These are phyloP conservation scores for Blastocystis sp. DNA, from an alignment of 352 stramenopile genomes.

Conservation along the genomic window DNA sequence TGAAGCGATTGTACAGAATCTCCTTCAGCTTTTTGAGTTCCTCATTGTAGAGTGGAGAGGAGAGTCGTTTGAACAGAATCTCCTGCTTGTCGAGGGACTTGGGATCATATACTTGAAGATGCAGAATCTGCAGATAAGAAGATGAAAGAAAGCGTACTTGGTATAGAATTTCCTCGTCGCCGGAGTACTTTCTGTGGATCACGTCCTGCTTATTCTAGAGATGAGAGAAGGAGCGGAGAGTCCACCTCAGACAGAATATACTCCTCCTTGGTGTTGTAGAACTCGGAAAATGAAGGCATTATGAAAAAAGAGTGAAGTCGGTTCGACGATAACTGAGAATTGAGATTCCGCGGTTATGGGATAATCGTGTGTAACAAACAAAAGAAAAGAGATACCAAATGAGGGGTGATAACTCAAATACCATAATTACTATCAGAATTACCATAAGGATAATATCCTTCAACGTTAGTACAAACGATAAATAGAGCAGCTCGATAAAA, in stretches of 20 bases:
- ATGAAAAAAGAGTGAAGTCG: too few species aligned
- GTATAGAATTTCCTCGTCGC: not conserved
- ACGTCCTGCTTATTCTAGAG: conserved; percentile 1
- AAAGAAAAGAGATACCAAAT: too few species aligned
- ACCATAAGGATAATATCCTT: too few species aligned
- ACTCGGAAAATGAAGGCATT: not conserved
- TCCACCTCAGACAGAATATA: conserved; percentile 16
- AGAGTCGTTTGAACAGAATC: not conserved
- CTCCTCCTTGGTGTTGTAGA: conserved; percentile 19
- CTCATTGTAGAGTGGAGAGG: too few species aligned
- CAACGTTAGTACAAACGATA: too few species aligned
- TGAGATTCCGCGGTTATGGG: too few species aligned
- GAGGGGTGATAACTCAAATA: too few species aligned
- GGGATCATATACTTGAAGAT: conserved; percentile 5
- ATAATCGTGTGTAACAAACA: too few species aligned
- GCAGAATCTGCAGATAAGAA: conserved; percentile 2
- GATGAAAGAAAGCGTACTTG: not conserved
- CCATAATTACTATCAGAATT: too few species aligned
- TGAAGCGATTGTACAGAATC: not conserved
- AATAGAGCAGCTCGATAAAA: too few species aligned
- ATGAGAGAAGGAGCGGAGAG: not conserved
- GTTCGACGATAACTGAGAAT: too few species aligned
- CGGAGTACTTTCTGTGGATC: not conserved
- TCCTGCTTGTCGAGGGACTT: not conserved
- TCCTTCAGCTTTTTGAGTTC: not conserved